Evolutionary conservation across 1,139 yeast species (phyloP).

Genomic region (Lodderomyces beijingensis): DNA sequence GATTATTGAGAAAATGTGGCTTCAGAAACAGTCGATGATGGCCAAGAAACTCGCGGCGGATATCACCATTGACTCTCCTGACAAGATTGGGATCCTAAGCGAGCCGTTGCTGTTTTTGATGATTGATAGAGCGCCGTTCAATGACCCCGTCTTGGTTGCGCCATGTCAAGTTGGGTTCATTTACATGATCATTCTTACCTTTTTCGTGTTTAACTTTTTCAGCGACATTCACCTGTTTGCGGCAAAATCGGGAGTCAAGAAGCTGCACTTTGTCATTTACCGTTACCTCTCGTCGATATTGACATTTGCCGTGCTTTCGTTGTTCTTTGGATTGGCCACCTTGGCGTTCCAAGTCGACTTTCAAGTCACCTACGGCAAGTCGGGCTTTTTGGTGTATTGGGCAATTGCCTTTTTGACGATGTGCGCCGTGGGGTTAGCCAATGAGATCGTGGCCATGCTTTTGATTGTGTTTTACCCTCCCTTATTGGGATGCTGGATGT

Average conservation of each 20-base stretch:
- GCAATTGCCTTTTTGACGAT: conserved; percentile 38
- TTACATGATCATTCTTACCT: conserved; percentile 65
- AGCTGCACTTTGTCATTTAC: conserved; percentile 27
- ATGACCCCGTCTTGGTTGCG: conserved; percentile 49
- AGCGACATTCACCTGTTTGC: conserved; percentile 49
- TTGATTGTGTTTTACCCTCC: conserved; percentile 32
- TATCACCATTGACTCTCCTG: conserved; percentile 12
- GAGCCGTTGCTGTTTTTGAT: conserved; percentile 34
- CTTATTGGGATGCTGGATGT: conserved; percentile 39
- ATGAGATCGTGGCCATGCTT: conserved; percentile 36
- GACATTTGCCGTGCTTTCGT: conserved; percentile 33
- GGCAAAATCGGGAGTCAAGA: conserved; percentile 27
- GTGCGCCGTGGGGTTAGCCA: conserved; percentile 41
- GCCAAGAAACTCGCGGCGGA: conserved; percentile 2
- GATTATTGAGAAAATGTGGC: conserved; percentile 9
- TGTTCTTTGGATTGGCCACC: conserved; percentile 36
- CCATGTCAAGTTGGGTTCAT: conserved; percentile 75
- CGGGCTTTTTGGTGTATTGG: conserved; percentile 44
- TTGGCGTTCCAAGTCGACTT: conserved; percentile 44
- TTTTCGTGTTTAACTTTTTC: conserved; percentile 55
- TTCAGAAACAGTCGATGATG: conserved; percentile 9
- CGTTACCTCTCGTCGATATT: conserved; percentile 25
- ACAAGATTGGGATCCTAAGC: conserved; percentile 20
- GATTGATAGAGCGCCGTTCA: conserved; percentile 49
- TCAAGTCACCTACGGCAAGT: conserved; percentile 33